These are phyloP conservation scores for Aurantiochytrium sp. DNA, from an alignment of 108 stramenopile genomes.

Conservation along the genomic window DNA sequence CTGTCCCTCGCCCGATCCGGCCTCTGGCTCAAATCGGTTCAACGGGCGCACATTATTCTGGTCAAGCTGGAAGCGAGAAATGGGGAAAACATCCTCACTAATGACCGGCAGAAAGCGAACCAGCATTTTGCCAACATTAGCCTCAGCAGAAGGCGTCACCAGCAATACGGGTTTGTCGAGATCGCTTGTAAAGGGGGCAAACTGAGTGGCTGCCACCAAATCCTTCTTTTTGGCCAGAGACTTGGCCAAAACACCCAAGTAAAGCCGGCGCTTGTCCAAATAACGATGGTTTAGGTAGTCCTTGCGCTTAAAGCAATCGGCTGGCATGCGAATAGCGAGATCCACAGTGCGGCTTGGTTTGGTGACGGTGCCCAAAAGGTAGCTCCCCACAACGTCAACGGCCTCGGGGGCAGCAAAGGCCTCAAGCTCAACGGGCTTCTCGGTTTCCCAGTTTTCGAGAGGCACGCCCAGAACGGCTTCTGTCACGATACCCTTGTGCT, in stretches of 20 bases:
- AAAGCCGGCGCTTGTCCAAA: conserved; percentile 1
- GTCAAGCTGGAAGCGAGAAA: background rate
- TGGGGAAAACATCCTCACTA: background rate
- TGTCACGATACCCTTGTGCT: background rate
- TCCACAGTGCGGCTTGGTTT: background rate
- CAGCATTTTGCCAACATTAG: background rate
- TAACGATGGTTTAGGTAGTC: conserved; percentile 4
- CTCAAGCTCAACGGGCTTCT: background rate
- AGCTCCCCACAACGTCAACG: background rate
- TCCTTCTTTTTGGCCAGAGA: background rate
- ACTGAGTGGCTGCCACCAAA: background rate
- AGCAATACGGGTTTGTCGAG: background rate
- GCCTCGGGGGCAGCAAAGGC: background rate
- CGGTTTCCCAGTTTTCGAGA: background rate
- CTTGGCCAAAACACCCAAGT: background rate
- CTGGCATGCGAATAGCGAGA: background rate
- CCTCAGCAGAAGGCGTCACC: background rate
- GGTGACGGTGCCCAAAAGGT: background rate
- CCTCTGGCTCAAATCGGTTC: background rate
- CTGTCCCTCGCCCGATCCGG: background rate
- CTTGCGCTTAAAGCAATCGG: background rate
- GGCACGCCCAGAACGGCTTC: background rate
- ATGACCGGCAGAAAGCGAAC: background rate
- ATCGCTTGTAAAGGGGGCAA: background rate
- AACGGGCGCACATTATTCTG: background rate